Evolutionary conservation across 345 rosid genomes (phyloP).

Genomic region (Kandelia obovata): DNA sequence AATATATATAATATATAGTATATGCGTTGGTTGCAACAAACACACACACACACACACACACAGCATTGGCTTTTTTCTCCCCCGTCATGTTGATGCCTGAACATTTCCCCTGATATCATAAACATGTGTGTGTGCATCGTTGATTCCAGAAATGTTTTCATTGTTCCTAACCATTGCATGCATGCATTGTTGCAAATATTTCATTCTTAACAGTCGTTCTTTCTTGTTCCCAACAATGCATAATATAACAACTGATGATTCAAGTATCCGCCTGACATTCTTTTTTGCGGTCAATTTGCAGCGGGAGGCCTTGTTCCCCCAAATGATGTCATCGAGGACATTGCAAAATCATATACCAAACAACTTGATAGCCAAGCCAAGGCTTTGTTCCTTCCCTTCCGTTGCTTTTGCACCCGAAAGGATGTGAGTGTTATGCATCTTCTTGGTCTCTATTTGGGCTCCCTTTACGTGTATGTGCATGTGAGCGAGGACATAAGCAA

Average conservation of each 20-base stretch:
- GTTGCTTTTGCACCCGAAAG: constrained; percentile 75
- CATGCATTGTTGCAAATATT: too few species aligned
- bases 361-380: constrained; percentile 33
- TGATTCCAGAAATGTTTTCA: too few species aligned
- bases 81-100: background rate
- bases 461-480: background rate
- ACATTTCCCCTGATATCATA: too few species aligned
- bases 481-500: too few species aligned
- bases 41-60: too few species aligned
- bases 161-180: too few species aligned
- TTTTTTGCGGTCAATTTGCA: constrained; percentile 19
- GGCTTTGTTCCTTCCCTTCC: constrained; percentile 77
- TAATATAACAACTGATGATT: too few species aligned
- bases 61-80: background rate
- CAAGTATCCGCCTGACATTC: background rate
- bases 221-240: too few species aligned
- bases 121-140: too few species aligned
- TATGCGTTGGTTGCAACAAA: background rate
- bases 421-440: constrained; percentile 39
- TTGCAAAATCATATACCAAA: constrained; percentile 24
- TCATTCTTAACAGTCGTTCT: too few species aligned
- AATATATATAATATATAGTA: background rate
- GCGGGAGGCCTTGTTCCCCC: constrained; percentile 33
- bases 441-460: too few species aligned
- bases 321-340: constrained; percentile 26